These are phyloP conservation scores for Paramecium sexaurelia DNA, from an alignment of 73 alveolate species.

Conservation along the genomic window DNA sequence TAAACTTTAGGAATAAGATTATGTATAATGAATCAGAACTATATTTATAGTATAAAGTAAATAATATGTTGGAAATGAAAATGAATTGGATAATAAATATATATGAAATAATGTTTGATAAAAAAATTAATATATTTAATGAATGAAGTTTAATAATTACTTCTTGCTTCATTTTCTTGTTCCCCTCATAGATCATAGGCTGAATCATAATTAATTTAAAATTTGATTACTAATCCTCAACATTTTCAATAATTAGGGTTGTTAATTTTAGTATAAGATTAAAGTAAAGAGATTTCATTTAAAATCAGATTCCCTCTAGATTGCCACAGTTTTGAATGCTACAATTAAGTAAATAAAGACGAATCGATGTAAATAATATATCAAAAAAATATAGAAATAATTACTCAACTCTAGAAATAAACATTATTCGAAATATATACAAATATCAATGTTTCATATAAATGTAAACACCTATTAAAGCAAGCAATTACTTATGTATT, in stretches of 20 bases:
- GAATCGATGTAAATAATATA: background rate
- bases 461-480: background rate
- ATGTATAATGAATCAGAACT: no score
- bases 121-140: background rate
- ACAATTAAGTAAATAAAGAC: background rate
- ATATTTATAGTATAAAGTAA: no score
- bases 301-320: background rate
- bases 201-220: background rate
- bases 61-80: no score
- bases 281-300: background rate
- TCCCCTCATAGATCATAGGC: constrained; percentile 20
- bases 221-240: background rate
- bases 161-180: background rate
- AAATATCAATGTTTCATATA: background rate
- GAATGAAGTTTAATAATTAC: constrained; percentile 20
- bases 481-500: background rate
- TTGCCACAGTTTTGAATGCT: background rate
- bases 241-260: background rate
- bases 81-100: no score
- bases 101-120: no score
- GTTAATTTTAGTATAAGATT: background rate
- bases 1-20: no score
- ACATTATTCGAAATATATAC: background rate
- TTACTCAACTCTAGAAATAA: background rate
- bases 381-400: background rate